Percentiles rank a stretch among this genome's conserved stretches.
Evolutionary conservation across 2,329 filamentous ascomycete genomes (phyloP).

Genomic region (Trichocomaceae sp.): DNA sequence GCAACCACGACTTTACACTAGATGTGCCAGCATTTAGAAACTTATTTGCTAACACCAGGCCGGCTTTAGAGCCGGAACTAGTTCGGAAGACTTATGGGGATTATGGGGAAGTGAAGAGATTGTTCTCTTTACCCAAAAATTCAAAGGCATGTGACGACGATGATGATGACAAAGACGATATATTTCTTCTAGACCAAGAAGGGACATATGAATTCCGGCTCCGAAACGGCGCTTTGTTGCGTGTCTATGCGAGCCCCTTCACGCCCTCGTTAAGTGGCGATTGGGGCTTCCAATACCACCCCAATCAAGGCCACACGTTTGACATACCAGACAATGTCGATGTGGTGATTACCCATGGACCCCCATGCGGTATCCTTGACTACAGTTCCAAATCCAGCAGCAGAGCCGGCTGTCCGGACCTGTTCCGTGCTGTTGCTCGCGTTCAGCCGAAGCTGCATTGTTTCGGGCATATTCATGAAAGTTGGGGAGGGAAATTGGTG

Average conservation of each 20-base stretch:
- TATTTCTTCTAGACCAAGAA: slow-evolving; percentile 48
- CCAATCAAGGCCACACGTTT: slow-evolving; percentile 33
- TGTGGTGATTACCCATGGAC: slow-evolving; percentile 51
- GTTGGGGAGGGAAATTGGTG: slow-evolving; percentile 51
- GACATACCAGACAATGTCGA: slow-evolving; percentile 32
- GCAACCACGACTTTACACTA: slow-evolving; percentile 49
- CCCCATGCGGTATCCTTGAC: slow-evolving; percentile 49
- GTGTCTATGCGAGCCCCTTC: slow-evolving; percentile 49
- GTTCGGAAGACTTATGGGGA: slow-evolving; percentile 36
- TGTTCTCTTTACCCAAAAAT: slow-evolving; percentile 26
- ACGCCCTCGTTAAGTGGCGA: slow-evolving; percentile 44
- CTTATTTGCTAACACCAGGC: slow-evolving; percentile 24
- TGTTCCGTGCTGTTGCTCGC: slow-evolving; percentile 28
- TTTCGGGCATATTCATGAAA: slow-evolving; percentile 43
- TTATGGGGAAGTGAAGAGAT: slow-evolving; percentile 30
- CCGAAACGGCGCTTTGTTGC: slow-evolving; percentile 45
- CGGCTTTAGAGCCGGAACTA: slow-evolving; percentile 22
- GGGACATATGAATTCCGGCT: slow-evolving; percentile 46
- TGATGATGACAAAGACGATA: slow-evolving; percentile 28
- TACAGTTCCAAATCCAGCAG: slow-evolving; percentile 21
- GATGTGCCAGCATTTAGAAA: slow-evolving; percentile 33
- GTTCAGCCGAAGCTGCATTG: slow-evolving; percentile 32
- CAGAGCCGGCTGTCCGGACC: slow-evolving; percentile 26
- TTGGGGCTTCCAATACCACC: slow-evolving; percentile 46
- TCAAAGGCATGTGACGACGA: too few species aligned